Evolutionary conservation across 257 asterid species (phyloP), one percentile per base, ranked within the genome.

Genomic region (Fraxinus anomala): DNA sequence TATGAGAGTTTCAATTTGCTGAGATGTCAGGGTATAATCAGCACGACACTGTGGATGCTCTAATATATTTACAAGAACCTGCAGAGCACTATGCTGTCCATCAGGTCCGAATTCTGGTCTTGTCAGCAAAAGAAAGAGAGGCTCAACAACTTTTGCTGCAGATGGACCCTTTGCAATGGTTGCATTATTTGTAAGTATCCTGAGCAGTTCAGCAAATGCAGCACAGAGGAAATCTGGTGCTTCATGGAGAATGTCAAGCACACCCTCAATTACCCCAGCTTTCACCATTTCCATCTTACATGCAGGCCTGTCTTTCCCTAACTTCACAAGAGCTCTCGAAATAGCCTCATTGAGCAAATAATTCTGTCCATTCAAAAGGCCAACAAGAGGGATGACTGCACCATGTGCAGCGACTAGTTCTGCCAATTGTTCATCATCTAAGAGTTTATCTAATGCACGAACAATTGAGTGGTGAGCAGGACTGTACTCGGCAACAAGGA

Each of bases 241-340:
- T 79, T 96, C 99, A 13, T 92, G 94, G 66, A 93, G 94, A 72
- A 96, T 92, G 73, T 92, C 96, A 51, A 96, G 98, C 74, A 86
- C 81, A 54, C 94, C 82, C 85, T 92, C 99, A 39, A 92, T 85
- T 24, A 88, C 91, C 37, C 97, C 99, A 34, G 98, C 96, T 86
- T 96, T 96, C 86, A 93, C 97, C 99, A 96, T 96, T 81, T 96
- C 99, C 87, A 91, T 88, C 92, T 96, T 96, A 82, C 98, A 92
- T 6, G 91, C 88, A 66, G 99, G 98, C 86, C 99, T 88, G 81
- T 96, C 98, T 83, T 93, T 96, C 73, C 97, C 98, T 69, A 96
- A 82, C 91, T 96, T 96, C 76, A 96, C 99, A 4, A 96, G 96
- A 82, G 94, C 98, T 83, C 95, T 89, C 12, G 98, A 96, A 78